Base-by-base conservation (phyloP, 371 early-diverging fungal species). In the Mortierella sp. region DNA sequence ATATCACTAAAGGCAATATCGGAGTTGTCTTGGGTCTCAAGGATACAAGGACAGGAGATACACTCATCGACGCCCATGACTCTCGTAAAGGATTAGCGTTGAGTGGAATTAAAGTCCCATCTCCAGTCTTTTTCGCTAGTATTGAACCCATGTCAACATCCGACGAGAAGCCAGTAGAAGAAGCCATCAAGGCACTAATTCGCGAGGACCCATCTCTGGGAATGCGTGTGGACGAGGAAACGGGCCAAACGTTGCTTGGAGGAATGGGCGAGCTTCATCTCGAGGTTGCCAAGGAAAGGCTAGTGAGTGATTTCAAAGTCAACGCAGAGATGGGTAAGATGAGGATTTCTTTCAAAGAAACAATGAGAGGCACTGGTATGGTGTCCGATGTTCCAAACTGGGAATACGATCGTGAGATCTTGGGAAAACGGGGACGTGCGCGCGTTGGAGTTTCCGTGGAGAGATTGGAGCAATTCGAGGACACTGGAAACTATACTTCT, bases 201-300 rank as follows among this genome's bases (percentile, higher is more conserved):
- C 87, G 95, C 13, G 98, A 98, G 84, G 99, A 98, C 71, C 99
- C 98, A 7, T 95, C 96, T 0, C 75, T 98, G 21, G 90, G 88
- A 50, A 86, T 96, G 8, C 83, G 90, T 60, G 85, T 85, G 9
- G 95, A 97, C 72, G 88, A 88, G 50, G 98, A 97, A 59, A 94
- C 96, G 6, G 96, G 97, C 0, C 98, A 98, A 74, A 92, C 91
- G 6, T 77, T 98, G 60, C 84, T 98, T n/a, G 90, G 93, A 65
- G 98, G 98, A 2, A 97, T 98, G 97, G 99, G 99, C 10, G 98
- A 98, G 78, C 88, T 98, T 58, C 99, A 98, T 79, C 83, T 98
- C 28, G 99, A 98, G 63, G 94, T 98, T 21, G 91, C 96, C 28
- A 89, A 89, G 60, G 95, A 96, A 62, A 84, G 97, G 4, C 84